Conservation (phyloP, 2,329 filamentous ascomycete genomes). For the Sclerotinia trifoliorum region DNA sequence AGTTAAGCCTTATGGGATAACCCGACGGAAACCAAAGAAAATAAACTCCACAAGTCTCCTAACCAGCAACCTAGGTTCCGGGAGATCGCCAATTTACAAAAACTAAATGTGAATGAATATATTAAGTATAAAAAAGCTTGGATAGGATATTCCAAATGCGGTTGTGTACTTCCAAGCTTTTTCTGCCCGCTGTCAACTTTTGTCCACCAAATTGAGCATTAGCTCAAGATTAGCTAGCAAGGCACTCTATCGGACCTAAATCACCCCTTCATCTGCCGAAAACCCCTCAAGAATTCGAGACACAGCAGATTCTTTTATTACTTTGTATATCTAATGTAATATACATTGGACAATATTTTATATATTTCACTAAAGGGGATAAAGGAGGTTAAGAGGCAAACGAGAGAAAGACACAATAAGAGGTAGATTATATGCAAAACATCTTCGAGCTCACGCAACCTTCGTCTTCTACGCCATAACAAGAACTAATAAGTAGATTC, state of each 20-base stretch:
- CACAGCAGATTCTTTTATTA: background rate
- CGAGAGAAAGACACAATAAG: background rate
- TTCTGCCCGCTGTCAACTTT: conserved; percentile 5
- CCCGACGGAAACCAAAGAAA: background rate
- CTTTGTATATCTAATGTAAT: background rate
- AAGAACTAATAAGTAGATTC: background rate
- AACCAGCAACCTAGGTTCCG: background rate
- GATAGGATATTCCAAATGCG: background rate
- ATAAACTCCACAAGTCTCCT: conserved; percentile 1
- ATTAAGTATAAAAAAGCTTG: background rate
- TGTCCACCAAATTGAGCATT: conserved; percentile 7
- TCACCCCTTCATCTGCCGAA: conserved; percentile 15
- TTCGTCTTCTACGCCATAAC: background rate
- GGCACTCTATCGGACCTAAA: conserved; percentile 3
- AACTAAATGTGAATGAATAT: background rate
- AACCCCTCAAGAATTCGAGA: conserved; percentile 1
- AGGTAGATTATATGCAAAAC: background rate
- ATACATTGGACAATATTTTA: background rate
- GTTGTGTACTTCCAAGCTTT: background rate
- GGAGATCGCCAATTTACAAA: conserved; percentile 13
- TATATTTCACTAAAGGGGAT: background rate
- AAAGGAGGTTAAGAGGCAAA: background rate
- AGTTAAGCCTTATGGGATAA: conserved; percentile 6
- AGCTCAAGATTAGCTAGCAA: background rate
- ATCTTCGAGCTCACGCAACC: background rate